Base-by-base conservation (phyloP, 202 grass and related monocot genomes). In the Bolboschoenoplectus hybrid region DNA sequence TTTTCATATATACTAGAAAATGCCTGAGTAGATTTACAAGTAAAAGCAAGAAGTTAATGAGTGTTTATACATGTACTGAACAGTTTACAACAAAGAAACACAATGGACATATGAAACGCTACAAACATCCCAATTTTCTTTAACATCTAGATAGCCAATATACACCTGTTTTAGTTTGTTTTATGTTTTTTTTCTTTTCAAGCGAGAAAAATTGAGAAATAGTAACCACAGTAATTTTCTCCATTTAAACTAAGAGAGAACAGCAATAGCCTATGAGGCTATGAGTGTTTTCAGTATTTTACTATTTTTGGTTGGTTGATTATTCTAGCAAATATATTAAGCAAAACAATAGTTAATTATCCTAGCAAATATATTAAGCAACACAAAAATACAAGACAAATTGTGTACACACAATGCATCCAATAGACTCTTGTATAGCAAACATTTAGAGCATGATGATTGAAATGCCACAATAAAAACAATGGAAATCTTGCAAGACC, bases 391-490 rank as follows among this genome's bases (percentile, higher is more conserved):
- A 63, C n/a, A 61, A 61, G 4, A 32, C 58, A 58, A 58, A 62
- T 63, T 3, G 7, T n/a, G 2, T 7, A 3, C 6, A 17, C 9
- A 53, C 1, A 52, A 53, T 53, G 46, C 47, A 76, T 53, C 4
- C 35, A 36, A 76, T 3, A 75, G 13, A 78, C 32, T 39, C 10
- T 16, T 9, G 74, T 58, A 58, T n/a, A 57, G 50, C 3, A 39
- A n/a, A 38, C 12, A 57, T 79, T 39, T 79, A 79, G 13, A 79
- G 52, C 35, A 79, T n/a, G 53, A 58, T 58, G 52, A 40, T 40
- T 43, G 7, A 79, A 58, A 40, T 58, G 52, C 52, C 75, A 60
- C 36, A 79, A 79, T 79, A 39, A 17, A 71, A 78, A 78, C 35
- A 60, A 53, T 41, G 14, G 34, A 79, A 79, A 40, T 40, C 14